Base-by-base conservation (phyloP, 306 rosid genomes). In the Castanopsis chinensis region DNA sequence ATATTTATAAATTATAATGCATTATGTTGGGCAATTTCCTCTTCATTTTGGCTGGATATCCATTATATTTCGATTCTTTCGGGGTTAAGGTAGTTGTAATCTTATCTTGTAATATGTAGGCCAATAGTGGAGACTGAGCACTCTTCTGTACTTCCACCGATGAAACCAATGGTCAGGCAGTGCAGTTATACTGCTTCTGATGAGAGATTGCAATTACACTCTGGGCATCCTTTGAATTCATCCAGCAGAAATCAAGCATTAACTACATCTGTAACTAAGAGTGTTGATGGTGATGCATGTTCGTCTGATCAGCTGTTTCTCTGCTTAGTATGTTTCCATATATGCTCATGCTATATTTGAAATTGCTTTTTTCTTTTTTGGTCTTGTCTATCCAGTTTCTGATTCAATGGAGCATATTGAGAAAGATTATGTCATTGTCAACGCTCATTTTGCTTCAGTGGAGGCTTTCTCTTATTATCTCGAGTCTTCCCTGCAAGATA, bases 391-490 rank as follows among this genome's bases (percentile, higher is more conserved):
- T 84, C 60, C 89, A 96, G 99, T 83, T 85, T 88, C 91, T 55
- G 89, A 74, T 88, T 93, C 91, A 71, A 84, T 90, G 93, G 97
- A 91, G 84, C 89, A 90, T 28, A 83, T 96, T 45, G 98, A 91
- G 91, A 91, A 86, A 81, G 97, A 76, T 77, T 96, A 96, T 69
- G 99, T 93, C 72, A 69, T 96, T 17, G 90, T 96, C 81, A 76
- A 90, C 85, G 79, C 89, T 69, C 86, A 81, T 81, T 86, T 81
- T 32, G 81, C 86, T 54, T 88, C 96, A 63, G 28, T 77, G 83
- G 99, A 87, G 83, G 84, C 74, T 61, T 84, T 88, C 88, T 96
- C 96, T 41, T 91, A 78, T 76, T 81, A 71, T 86, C 83, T 76
- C 64, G 99, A 79, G 70, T 79, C 91, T 67, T 88, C 96, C 6